Percentiles rank a stretch among this genome's conserved stretches.
Conservation (phyloP, 305 asterid genomes). For the Solanum hybrid region DNA sequence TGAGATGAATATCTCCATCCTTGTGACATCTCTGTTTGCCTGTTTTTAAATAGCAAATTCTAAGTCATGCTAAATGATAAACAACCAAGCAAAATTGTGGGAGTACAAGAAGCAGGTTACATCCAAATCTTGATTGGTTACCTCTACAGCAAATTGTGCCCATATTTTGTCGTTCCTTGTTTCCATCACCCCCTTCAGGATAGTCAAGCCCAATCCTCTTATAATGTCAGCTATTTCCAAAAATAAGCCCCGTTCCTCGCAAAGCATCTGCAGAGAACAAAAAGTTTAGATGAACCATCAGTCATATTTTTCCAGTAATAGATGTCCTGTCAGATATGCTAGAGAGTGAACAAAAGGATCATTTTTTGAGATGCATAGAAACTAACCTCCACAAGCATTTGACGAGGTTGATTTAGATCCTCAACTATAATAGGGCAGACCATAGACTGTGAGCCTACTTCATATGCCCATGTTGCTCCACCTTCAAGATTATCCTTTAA, state of each 20-base stretch:
- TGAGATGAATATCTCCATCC: conserved; percentile 85
- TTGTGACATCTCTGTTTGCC: conserved; percentile 88
- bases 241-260: conserved; percentile 83
- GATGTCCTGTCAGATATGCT: neutral
- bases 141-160: conserved; percentile 88
- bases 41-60: conserved; percentile 21
- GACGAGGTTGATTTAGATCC: conserved; percentile 88
- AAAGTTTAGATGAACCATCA: no score
- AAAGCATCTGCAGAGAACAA: conserved; percentile 59
- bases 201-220: conserved; percentile 84
- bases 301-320: neutral
- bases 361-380: no score
- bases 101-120: neutral
- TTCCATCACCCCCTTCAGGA: conserved; percentile 92
- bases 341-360: no score
- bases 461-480: conserved; percentile 2
- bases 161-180: conserved; percentile 74
- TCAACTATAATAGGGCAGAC: conserved; percentile 87
- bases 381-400: conserved; percentile 85
- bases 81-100: neutral
- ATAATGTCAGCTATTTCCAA: conserved; percentile 95
- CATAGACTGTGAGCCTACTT: conserved; percentile 84
- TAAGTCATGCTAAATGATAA: neutral
- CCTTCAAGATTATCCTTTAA: conserved; percentile 13
- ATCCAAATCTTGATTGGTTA: conserved; percentile 12